A percentile compares a stretch with the other conserved stretches of the same genome.
Conservation (phyloP, 371 early-diverging fungal genomes). For the Lichtheimia ornata region DNA sequence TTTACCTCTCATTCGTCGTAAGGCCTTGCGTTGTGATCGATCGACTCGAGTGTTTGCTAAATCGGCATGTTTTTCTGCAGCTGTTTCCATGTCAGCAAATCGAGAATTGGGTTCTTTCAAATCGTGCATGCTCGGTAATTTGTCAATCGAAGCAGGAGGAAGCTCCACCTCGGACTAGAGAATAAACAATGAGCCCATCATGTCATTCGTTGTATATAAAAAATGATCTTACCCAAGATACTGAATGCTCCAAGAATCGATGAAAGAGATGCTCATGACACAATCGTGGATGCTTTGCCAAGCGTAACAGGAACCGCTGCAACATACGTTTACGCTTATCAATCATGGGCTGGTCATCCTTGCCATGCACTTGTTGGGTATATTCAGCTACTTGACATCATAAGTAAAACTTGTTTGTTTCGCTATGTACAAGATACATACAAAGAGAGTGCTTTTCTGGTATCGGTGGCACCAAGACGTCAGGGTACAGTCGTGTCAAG, state of each 20-base stretch:
- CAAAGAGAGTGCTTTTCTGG: slow-evolving; percentile 92
- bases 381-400: slow-evolving; percentile 77
- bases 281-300: slow-evolving; percentile 83
- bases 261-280: slow-evolving; percentile 86
- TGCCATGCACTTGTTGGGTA: slow-evolving; percentile 65
- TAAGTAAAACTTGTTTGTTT: slow-evolving; percentile 17
- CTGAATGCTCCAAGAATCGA: slow-evolving; percentile 75
- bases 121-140: slow-evolving; percentile 23
- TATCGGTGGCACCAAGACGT: slow-evolving; percentile 88
- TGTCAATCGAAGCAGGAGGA: neutral
- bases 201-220: neutral
- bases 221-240: slow-evolving; percentile 50
- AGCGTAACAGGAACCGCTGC: slow-evolving; percentile 83
- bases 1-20: slow-evolving; percentile 60
- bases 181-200: neutral
- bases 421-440: slow-evolving; percentile 27
- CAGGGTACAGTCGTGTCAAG: slow-evolving; percentile 78
- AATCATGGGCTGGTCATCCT: slow-evolving; percentile 82
- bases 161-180: neutral
- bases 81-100: slow-evolving; percentile 67
- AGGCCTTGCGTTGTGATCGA: slow-evolving; percentile 57
- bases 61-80: slow-evolving; percentile 62
- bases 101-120: slow-evolving; percentile 66
- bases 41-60: slow-evolving; percentile 62
- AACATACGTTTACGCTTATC: slow-evolving; percentile 89